These are phyloP conservation scores for Excoecaria cochinchinensis DNA, from an alignment of 345 rosid species.

Conservation along the genomic window DNA sequence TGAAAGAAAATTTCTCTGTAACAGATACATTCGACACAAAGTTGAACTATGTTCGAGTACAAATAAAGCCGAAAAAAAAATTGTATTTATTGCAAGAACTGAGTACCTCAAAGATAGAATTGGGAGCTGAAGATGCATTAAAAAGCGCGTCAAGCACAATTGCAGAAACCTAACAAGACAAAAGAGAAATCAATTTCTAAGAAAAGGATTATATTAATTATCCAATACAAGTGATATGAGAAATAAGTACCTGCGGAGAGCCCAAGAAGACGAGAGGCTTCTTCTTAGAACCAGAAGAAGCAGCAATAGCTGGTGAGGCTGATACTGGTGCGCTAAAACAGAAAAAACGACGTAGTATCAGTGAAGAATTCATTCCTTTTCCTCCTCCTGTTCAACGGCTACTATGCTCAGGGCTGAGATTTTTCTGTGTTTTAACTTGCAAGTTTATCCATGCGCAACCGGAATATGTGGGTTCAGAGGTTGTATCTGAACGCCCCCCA, in stretches of 20 bases:
- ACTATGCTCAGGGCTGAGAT: not conserved
- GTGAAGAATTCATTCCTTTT: constrained; percentile 21
- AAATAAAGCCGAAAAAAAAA: not conserved
- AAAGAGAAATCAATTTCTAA: not conserved
- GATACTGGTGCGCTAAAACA: constrained; percentile 35
- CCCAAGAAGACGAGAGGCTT: constrained; percentile 84
- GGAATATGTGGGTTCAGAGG: too few species aligned
- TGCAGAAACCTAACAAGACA: constrained; percentile 54
- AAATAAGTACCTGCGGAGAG: constrained; percentile 66
- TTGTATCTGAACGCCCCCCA: too few species aligned
- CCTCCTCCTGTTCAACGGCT: not conserved
- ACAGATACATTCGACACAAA: not conserved
- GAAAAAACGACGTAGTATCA: constrained; percentile 69
- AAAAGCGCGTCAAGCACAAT: constrained; percentile 79
- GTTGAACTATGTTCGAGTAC: not conserved
- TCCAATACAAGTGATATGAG: not conserved
- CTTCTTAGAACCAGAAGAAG: constrained; percentile 50
- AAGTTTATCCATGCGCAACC: too few species aligned
- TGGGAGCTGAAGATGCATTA: constrained; percentile 61
- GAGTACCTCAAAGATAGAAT: constrained; percentile 68
- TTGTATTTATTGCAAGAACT: not conserved
- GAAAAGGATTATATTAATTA: not conserved
- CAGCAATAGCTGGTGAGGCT: constrained; percentile 19
- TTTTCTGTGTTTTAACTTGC: too few species aligned
- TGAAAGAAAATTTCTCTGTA: not conserved